Percentiles rank a stretch among this genome's conserved stretches.
Conservation (phyloP, 495 filamentous ascomycete species). For the Bombardia bombarda region DNA sequence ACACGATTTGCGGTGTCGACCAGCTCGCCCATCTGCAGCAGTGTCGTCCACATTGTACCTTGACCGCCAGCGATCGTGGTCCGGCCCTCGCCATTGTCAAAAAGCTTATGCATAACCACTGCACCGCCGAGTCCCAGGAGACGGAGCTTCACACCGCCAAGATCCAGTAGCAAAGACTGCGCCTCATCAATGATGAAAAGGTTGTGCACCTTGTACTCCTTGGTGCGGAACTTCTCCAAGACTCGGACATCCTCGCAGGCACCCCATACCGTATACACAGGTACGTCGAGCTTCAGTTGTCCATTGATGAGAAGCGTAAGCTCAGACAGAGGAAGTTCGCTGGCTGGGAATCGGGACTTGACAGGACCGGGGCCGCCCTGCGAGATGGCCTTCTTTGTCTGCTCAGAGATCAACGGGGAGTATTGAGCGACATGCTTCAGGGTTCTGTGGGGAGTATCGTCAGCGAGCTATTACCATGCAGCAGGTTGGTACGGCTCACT, state of each 20-base stretch:
- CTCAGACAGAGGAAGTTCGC: slow-evolving; percentile 89
- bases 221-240: slow-evolving; percentile 94
- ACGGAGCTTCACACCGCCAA: slow-evolving; percentile 93
- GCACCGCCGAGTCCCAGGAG: slow-evolving; percentile 91
- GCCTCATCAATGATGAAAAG: slow-evolving; percentile 98
- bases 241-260: slow-evolving; percentile 98
- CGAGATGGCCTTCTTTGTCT: slow-evolving; percentile 75
- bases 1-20: slow-evolving; percentile 97
- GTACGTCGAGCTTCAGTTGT: slow-evolving; percentile 81
- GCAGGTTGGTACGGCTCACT: slow-evolving; percentile 53
- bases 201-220: slow-evolving; percentile 96
- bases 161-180: slow-evolving; percentile 84
- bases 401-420: slow-evolving; percentile 84
- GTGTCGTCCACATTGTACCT: slow-evolving; percentile 99
- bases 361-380: slow-evolving; percentile 53
- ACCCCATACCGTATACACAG: slow-evolving; percentile 98
- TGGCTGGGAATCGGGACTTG: slow-evolving; percentile 69
- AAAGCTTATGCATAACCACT: slow-evolving; percentile 99
- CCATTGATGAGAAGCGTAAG: slow-evolving; percentile 86
- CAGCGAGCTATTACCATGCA: slow-evolving; percentile 4
- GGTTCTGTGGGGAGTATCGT: slow-evolving; percentile 52
- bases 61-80: slow-evolving; percentile 98
- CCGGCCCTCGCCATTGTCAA: slow-evolving; percentile 96
- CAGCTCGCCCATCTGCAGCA: slow-evolving; percentile 96
- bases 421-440: slow-evolving; percentile 98